These are phyloP conservation scores for Wickerhamomyces xylosicus DNA, from an alignment of 805 yeast genomes.

Conservation along the genomic window DNA sequence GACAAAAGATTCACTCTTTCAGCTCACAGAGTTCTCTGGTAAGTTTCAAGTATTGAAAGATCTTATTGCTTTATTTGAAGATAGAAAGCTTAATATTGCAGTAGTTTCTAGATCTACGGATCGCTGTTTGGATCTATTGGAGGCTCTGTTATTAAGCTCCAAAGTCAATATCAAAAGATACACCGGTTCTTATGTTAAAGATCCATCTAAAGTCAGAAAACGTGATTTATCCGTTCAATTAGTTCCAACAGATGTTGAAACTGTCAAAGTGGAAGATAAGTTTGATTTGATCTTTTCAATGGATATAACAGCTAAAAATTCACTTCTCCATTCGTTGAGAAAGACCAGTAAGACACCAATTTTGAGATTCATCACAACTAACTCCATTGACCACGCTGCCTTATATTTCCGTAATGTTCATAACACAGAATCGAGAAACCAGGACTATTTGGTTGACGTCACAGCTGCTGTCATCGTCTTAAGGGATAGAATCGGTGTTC, in stretches of 20 bases:
- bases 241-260: conserved; percentile 11
- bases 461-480: conserved; percentile 78
- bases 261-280: conserved; percentile 6
- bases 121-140: conserved; percentile 54
- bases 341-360: conserved; percentile 35
- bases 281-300: conserved; percentile 56
- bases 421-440: conserved; percentile 17
- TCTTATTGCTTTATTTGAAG: conserved; percentile 45
- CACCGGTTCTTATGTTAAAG: conserved; percentile 53
- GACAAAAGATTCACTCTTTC: conserved; percentile 58
- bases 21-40: conserved; percentile 72
- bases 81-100: conserved; percentile 43
- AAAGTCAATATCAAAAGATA: conserved; percentile 46
- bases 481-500: conserved; percentile 69
- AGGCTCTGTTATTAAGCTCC: conserved; percentile 59
- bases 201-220: conserved; percentile 26
- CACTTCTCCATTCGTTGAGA: conserved; percentile 21
- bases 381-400: conserved; percentile 78
- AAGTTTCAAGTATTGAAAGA: conserved; percentile 67
- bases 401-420: conserved; percentile 30
- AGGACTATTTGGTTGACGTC: conserved; percentile 48
- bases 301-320: conserved; percentile 48
- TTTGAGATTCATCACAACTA: conserved; percentile 61
- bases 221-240: conserved; percentile 8
- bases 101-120: conserved; percentile 61